A percentile compares a stretch with the other conserved stretches of the same genome.
phyloP scores from a whole-genome alignment of 1,284 basidiomycete genomes.

The Meripilus lineatus region DNA sequence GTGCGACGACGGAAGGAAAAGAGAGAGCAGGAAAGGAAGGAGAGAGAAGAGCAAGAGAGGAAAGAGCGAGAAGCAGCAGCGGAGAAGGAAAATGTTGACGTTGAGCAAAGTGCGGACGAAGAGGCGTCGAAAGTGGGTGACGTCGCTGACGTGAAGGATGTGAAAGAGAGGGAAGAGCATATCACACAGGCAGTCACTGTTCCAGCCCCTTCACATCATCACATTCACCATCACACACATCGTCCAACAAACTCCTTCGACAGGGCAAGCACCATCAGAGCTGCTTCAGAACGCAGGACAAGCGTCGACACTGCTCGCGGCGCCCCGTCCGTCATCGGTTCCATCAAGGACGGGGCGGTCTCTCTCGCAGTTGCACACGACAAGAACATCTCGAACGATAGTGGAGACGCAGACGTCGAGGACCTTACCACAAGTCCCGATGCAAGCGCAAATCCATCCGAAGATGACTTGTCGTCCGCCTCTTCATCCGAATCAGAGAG shows the following conservation, averaged over 20 bases:
- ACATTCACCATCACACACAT: constrained; percentile 15
- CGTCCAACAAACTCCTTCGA: constrained; percentile 6
- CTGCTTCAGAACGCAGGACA: constrained; percentile 18
- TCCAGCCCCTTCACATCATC: constrained; percentile 17
- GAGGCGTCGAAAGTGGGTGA: constrained; percentile 7
- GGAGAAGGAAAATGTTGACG: neutral
- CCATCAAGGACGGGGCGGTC: neutral
- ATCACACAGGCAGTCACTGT: constrained; percentile 22
- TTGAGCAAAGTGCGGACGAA: constrained; percentile 5
- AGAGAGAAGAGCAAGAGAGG: constrained; percentile 17
- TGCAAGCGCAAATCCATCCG: neutral
- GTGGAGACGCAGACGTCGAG: neutral
- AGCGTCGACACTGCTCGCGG: constrained; percentile 23
- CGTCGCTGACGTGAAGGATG: constrained; percentile 8
- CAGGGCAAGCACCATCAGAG: constrained; percentile 2
- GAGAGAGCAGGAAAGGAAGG: constrained; percentile 31
- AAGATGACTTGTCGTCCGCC: neutral
- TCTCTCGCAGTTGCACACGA: neutral
- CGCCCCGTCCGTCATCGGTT: constrained; percentile 9
- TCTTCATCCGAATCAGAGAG: neutral
- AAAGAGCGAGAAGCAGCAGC: constrained; percentile 14
- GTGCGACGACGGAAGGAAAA: constrained; percentile 52
- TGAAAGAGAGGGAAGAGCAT: constrained; percentile 14
- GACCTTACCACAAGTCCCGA: neutral
- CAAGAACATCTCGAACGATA: neutral